Percentiles rank a stretch among this genome's conserved stretches.
phyloP scores from a whole-genome alignment of 768 basidiomycete species.

The Suillus paluster region DNA sequence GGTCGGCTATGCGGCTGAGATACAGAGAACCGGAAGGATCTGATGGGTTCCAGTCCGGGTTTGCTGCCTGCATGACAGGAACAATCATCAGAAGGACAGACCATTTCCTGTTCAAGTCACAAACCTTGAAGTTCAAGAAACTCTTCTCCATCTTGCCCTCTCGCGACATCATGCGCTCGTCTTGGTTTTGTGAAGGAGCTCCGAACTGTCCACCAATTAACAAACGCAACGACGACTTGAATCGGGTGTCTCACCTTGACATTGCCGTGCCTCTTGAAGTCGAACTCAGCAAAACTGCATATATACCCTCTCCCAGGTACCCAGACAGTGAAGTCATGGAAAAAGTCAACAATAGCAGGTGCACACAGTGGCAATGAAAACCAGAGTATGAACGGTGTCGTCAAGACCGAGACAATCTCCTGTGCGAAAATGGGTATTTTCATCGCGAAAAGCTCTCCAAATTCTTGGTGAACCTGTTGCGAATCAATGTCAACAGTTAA shows the following conservation, averaged over 20 bases:
- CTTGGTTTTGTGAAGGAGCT: constrained; percentile 70
- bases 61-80: constrained; percentile 62
- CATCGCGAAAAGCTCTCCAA: constrained; percentile 92
- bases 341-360: constrained; percentile 93
- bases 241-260: constrained; percentile 61
- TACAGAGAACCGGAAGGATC: constrained; percentile 93
- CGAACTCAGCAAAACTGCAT: constrained; percentile 98
- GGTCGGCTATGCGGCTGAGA: constrained; percentile 80
- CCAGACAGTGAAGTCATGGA: constrained; percentile 97
- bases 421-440: constrained; percentile 87
- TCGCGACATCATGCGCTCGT: constrained; percentile 81
- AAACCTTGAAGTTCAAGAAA: constrained; percentile 89
- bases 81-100: constrained; percentile 2
- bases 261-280: constrained; percentile 94
- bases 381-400: constrained; percentile 95
- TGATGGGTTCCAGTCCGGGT: constrained; percentile 93
- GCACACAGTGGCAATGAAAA: constrained; percentile 90
- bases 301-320: constrained; percentile 96
- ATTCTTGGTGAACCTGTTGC: constrained; percentile 82
- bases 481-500: not conserved
- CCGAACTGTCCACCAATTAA: constrained; percentile 61
- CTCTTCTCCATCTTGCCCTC: constrained; percentile 99
- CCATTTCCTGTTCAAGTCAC: not conserved
- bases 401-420: constrained; percentile 87
- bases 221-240: not conserved